Evolutionary conservation across 1,139 yeast species (phyloP).

Genomic region (Pichia sp.): DNA sequence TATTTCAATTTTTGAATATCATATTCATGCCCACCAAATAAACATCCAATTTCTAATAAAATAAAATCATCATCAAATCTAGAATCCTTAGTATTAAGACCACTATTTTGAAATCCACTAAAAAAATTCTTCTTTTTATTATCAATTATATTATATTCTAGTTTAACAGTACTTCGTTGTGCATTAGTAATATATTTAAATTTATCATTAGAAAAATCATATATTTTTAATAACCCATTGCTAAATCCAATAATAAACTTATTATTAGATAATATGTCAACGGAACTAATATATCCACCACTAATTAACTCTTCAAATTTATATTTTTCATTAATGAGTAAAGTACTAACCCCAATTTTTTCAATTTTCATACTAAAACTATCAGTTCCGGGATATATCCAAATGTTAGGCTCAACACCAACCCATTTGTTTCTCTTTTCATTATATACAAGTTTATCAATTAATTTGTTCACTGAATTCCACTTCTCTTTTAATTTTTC

Average conservation of each 20-base stretch:
- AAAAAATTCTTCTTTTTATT: not conserved
- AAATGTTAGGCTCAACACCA: slow-evolving; percentile 38
- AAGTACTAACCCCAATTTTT: slow-evolving; percentile 25
- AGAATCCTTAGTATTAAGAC: too few species aligned
- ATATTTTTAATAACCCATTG: slow-evolving; percentile 23
- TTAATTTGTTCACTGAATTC: not conserved
- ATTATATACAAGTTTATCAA: slow-evolving; percentile 34
- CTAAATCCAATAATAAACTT: slow-evolving; percentile 25
- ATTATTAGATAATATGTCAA: slow-evolving; percentile 15
- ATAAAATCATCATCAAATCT: slow-evolving; percentile 11
- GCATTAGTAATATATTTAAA: slow-evolving; percentile 16
- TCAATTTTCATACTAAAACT: slow-evolving; percentile 38
- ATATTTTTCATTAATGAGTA: slow-evolving; percentile 37
- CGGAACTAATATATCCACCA: slow-evolving; percentile 23
- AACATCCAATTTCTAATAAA: slow-evolving; percentile 40
- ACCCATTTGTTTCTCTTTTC: slow-evolving; percentile 37
- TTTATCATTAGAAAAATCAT: slow-evolving; percentile 15
- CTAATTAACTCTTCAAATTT: slow-evolving; percentile 37
- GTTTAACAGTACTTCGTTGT: slow-evolving; percentile 14
- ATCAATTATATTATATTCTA: not conserved
- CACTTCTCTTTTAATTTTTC: not conserved
- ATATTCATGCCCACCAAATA: slow-evolving; percentile 48
- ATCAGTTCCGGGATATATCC: slow-evolving; percentile 21
- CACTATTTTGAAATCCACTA: not conserved
- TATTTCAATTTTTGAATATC: slow-evolving; percentile 38